Conservation (phyloP, 306 rosid species). For the Glycine latifolia region DNA sequence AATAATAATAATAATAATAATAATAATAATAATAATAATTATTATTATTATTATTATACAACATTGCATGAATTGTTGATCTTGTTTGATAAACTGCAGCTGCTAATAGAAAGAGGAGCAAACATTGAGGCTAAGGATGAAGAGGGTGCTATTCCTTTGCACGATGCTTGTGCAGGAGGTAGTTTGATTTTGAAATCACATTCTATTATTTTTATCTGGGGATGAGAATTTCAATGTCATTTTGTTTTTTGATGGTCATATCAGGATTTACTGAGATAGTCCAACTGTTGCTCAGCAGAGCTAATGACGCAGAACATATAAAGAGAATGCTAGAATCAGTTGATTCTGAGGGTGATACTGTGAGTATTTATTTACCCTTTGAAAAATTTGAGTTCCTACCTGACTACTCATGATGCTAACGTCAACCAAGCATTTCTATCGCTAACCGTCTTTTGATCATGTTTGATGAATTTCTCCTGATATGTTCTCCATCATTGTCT, state of each 20-base stretch:
- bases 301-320: constrained; percentile 55
- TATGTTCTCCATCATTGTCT: constrained; percentile 26
- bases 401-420: background rate
- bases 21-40: no score
- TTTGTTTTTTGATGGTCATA: background rate
- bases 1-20: no score
- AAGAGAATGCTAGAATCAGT: constrained; percentile 85
- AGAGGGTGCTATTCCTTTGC: constrained; percentile 91
- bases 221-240: background rate
- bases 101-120: constrained; percentile 89
- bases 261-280: constrained; percentile 81
- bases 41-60: background rate
- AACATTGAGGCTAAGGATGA: constrained; percentile 76
- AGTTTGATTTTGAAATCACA: constrained; percentile 13
- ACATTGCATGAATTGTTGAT: constrained; percentile 24
- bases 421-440: constrained; percentile 2
- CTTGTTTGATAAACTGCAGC: constrained; percentile 54
- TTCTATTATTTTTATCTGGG: background rate
- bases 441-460: background rate
- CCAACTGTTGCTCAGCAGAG: constrained; percentile 69
- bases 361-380: constrained; percentile 53
- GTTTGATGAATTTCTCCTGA: constrained; percentile 17
- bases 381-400: constrained; percentile 20
- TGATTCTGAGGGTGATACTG: constrained; percentile 94
- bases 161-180: constrained; percentile 99